Evolutionary conservation across 768 basidiomycete genomes (phyloP).

Genomic region (Collybiopsis luxurians): DNA sequence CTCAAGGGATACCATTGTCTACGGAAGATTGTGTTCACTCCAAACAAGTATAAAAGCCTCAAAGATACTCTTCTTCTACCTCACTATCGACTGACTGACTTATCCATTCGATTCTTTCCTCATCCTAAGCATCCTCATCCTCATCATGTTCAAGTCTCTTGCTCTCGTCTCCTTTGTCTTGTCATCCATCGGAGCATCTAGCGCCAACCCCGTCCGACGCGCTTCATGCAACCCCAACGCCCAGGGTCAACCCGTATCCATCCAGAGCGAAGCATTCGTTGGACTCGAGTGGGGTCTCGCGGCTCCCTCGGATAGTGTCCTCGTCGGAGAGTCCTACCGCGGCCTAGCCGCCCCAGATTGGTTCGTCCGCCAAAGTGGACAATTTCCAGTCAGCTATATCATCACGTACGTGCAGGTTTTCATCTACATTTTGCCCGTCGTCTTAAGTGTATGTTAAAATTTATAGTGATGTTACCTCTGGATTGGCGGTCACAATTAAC

Average conservation of each 20-base stretch:
- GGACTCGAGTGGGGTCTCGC: constrained; percentile 3
- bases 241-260: neutral
- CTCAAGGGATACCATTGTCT: too few species aligned
- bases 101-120: too few species aligned
- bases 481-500: neutral
- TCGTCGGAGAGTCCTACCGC: neutral
- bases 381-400: neutral
- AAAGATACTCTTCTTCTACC: too few species aligned
- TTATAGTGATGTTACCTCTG: neutral
- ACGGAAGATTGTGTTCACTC: too few species aligned
- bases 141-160: neutral
- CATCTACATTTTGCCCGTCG: too few species aligned
- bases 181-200: neutral
- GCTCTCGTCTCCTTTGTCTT: neutral
- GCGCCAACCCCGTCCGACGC: neutral
- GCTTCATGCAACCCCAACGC: constrained; percentile 4
- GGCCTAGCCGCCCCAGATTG: neutral
- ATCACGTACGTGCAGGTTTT: constrained; percentile 3
- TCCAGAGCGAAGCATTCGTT: neutral
- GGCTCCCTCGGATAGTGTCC: neutral
- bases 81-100: too few species aligned
- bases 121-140: too few species aligned
- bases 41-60: too few species aligned
- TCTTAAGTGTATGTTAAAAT: neutral
- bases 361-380: constrained; percentile 1